Evolutionary conservation across 202 grass and related monocot species (phyloP), one percentile per base, ranked within the genome.

Genomic region (Dendrocalamus latiflorus): DNA sequence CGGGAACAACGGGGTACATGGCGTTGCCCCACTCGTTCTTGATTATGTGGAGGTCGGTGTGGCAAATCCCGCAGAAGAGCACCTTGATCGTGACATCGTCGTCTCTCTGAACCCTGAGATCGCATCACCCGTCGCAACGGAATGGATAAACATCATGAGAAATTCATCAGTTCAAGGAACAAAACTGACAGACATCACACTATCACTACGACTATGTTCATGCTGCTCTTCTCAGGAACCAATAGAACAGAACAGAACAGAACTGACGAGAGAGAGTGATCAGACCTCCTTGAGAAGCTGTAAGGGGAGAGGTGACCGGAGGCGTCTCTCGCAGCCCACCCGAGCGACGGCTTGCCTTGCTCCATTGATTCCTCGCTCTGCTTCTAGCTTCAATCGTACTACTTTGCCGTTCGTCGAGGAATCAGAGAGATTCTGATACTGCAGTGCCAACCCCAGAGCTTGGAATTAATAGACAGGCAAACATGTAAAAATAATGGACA

Each of bases 21-120:
- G 91, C 79, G 22, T 83, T 94, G 9, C 72, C 65, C 91, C 91
- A 91, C 2, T 94, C 89, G 74, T 94, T 94, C 83, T 85, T 91
- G 81, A 91, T 85, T 8, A 36, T 59, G 70, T 94, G 89, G 17
- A 94, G 86, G 59, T 94, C 91, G 0, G 91, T 89, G 83, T 94
- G 91, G 79, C 91, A 94, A 60, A 94, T 86, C 0, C 89, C 91
- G n/a, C 91, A 94, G 85, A 43, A 94, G 48, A 91, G 86, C 49
- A 94, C 81, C 85, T 91, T 94, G 84, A 94, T 77, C 16, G 89
- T 91, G 30, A 94, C 91, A 68, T 94, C 89, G 21, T 53, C 75
- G 13, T 91, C 89, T 26, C 73, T 78, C 30, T 41, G 48, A 26
- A 43, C 54, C 76, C 92, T 94, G 78, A 59, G 7, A 7, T 13